Percentiles rank a stretch among this genome's conserved stretches.
phyloP scores from a whole-genome alignment of 352 stramenopile species.

The Lagenidium giganteum region DNA sequence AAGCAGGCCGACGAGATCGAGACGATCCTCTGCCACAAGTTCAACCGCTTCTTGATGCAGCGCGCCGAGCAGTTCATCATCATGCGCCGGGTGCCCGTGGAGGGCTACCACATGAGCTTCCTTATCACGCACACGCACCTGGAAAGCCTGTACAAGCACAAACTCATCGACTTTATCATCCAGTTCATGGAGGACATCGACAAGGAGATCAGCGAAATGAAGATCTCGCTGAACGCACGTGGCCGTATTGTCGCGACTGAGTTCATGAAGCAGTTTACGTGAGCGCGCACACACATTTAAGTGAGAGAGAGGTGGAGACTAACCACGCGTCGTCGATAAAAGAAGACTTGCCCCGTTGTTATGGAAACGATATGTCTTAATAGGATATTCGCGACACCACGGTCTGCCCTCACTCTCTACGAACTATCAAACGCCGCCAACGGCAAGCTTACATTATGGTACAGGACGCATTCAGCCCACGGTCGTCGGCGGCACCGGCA shows the following conservation, averaged over 20 bases:
- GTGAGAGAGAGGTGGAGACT: too few relatives aligned
- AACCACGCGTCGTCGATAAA: too few relatives aligned
- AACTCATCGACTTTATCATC: constrained; percentile 97
- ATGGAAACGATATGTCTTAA: too few relatives aligned
- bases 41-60: constrained; percentile 96
- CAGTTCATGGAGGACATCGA: constrained; percentile 98
- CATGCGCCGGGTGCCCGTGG: constrained; percentile 88
- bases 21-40: constrained; percentile 93
- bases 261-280: constrained; percentile 94
- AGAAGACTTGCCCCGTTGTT: too few relatives aligned
- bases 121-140: constrained; percentile 92
- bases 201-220: constrained; percentile 97
- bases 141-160: constrained; percentile 96
- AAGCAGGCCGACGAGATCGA: constrained; percentile 96
- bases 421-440: too few relatives aligned
- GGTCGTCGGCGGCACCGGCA: constrained; percentile 20
- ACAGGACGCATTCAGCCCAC: constrained; percentile 35
- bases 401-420: too few relatives aligned
- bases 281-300: too few relatives aligned
- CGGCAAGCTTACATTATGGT: constrained; percentile 78
- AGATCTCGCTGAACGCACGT: constrained; percentile 94
- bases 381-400: too few relatives aligned
- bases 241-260: constrained; percentile 91
- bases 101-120: constrained; percentile 96
- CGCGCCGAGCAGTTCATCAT: constrained; percentile 94